Conservation (phyloP, 805 yeast species). For the Ogataea henricii region DNA sequence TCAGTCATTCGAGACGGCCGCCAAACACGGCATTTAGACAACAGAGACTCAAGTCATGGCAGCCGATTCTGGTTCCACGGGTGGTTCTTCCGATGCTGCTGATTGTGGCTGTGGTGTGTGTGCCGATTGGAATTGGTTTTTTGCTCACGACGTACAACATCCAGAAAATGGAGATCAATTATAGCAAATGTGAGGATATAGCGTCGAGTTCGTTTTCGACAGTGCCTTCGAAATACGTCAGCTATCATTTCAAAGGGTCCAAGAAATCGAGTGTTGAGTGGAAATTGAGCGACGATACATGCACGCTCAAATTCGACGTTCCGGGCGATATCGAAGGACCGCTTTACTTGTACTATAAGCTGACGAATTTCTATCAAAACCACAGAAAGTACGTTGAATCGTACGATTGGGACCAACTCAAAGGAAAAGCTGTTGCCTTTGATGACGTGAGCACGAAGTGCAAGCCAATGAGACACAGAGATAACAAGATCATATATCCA, state of each 20-base stretch:
- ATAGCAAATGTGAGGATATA: constrained; percentile 62
- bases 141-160: constrained; percentile 77
- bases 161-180: constrained; percentile 72
- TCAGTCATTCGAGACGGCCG: constrained; percentile 50
- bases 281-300: constrained; percentile 52
- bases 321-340: constrained; percentile 74
- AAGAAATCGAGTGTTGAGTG: constrained; percentile 48
- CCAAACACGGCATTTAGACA: constrained; percentile 82
- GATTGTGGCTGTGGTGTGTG: constrained; percentile 73
- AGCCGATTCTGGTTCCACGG: constrained; percentile 88
- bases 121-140: constrained; percentile 89
- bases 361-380: constrained; percentile 91
- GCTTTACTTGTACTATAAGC: constrained; percentile 74
- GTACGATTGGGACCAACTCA: constrained; percentile 75
- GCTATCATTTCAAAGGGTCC: constrained; percentile 59
- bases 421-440: constrained; percentile 67
- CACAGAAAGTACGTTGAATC: constrained; percentile 92
- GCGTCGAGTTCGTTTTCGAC: constrained; percentile 41
- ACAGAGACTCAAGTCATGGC: constrained; percentile 64
- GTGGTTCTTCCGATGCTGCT: constrained; percentile 86
- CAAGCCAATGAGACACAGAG: constrained; percentile 47
- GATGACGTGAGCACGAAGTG: constrained; percentile 54
- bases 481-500: constrained; percentile 64
- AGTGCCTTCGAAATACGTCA: constrained; percentile 62
- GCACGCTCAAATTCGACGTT: constrained; percentile 70